Evolutionary conservation across 768 basidiomycete genomes (phyloP).

Genomic region (Termitomyces eurrhizus): DNA sequence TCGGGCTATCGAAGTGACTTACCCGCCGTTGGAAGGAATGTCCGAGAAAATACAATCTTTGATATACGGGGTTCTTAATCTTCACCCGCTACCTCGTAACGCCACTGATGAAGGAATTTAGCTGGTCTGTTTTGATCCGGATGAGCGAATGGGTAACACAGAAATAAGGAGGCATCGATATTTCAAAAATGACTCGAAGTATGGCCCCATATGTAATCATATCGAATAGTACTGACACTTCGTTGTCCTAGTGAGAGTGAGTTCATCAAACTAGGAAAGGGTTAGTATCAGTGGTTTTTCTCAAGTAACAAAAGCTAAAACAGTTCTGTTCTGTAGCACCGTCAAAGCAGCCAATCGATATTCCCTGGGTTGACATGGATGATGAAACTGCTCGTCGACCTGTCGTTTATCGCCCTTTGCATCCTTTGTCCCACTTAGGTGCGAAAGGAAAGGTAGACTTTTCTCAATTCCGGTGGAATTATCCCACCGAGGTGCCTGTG

Average conservation of each 20-base stretch:
- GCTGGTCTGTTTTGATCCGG: not conserved
- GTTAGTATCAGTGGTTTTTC: not conserved
- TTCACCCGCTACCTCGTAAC: not conserved
- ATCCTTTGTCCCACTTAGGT: not conserved
- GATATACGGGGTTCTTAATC: not conserved
- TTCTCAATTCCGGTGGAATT: not conserved
- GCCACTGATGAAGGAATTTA: not conserved
- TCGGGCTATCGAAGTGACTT: not conserved
- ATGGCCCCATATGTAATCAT: not conserved
- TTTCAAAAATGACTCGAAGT: not conserved
- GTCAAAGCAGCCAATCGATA: not conserved
- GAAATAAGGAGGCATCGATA: slow-evolving; percentile 1
- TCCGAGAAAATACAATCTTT: not conserved
- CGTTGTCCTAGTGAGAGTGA: not conserved
- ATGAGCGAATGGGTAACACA: not conserved
- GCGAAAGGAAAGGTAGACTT: not conserved
- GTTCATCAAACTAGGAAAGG: not conserved
- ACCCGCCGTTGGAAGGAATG: slow-evolving; percentile 2
- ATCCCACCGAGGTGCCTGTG: not conserved
- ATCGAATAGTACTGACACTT: not conserved
- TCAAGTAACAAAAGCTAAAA: not conserved
- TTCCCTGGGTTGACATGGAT: slow-evolving; percentile 1
- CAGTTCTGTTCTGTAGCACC: not conserved
- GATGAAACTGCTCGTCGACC: slow-evolving; percentile 3
- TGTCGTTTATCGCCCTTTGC: not conserved